Base-by-base conservation (phyloP, 176 grass and related monocot species). In the Oryza officinalis region DNA sequence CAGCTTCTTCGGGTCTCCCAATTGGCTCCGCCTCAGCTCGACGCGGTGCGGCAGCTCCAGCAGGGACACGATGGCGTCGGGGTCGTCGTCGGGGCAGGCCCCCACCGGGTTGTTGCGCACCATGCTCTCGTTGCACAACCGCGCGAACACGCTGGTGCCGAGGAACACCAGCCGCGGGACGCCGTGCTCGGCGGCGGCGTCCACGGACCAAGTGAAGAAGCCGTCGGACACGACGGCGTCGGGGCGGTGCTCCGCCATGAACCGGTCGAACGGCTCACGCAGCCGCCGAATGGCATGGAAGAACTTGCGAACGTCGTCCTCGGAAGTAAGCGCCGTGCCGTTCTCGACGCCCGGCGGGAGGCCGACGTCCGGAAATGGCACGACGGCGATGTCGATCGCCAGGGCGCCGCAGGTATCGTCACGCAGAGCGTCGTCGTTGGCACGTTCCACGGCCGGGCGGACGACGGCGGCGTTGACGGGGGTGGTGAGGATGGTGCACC, bases 31-130 rank as follows among this genome's bases (percentile, higher is more conserved):
- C n/a, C 44, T 22, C 43, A 88, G 15, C 61, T 80, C 78, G 18
- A 94, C 76, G 14, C 71, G 72, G 44, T 90, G 88, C 18, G 88
- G 92, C 2, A 91, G 57, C 7, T 82, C 89, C 4, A 81, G 90
- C 12, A 92, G 17, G 30, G 25, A 10, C 1, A 79, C 43, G 31
- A 76, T 31, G 17, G 12, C 54, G 41, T 78, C 57, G 14, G 4
- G 4, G 31, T 57, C 54, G 44, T 49, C 45, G 43, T 50, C 50
- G 50, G 50, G 5, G 50, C 6, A 54, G 14, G 50, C 5, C 50
- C 2, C 50, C 50, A 77, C 6, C 33, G 60, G 63, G 35, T 81
- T 76, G 20, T 76, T 25, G 20, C 50, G 28, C 50, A 25, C 13
- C 63, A 57, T 14, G 28, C 25, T 27, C 37, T 67, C 14, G 71